Evolutionary conservation across 192 early-diverging fungal genomes (phyloP).

Genomic region (Coemansia sp.): DNA sequence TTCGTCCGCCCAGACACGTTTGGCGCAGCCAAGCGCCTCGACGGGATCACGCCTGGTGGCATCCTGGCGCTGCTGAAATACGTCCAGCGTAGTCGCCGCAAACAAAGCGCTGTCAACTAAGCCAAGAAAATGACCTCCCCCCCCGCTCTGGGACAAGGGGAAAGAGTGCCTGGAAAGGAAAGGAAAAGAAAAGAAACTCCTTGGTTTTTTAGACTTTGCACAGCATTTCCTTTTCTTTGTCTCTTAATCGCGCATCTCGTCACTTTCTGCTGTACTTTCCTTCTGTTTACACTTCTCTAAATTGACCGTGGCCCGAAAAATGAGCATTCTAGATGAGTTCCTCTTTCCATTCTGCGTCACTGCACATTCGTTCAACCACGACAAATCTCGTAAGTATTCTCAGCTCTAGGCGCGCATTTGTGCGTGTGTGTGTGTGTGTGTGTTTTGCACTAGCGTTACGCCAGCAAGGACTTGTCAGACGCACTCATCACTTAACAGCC

Average conservation of each 20-base stretch:
- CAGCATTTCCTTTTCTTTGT: neutral
- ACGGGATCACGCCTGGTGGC: constrained; percentile 76
- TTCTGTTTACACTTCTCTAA: constrained; percentile 1
- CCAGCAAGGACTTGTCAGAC: neutral
- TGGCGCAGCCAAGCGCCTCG: constrained; percentile 74
- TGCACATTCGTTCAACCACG: constrained; percentile 89
- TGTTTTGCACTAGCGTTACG: too few relatives aligned
- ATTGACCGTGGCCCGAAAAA: constrained; percentile 7
- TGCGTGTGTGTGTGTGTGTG: too few relatives aligned
- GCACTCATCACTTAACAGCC: neutral
- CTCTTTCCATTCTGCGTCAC: constrained; percentile 69
- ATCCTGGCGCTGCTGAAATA: constrained; percentile 68
- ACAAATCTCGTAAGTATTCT: constrained; percentile 72
- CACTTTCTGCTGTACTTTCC: neutral
- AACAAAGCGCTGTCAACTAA: neutral
- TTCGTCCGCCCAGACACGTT: constrained; percentile 44
- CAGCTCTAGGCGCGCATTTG: neutral
- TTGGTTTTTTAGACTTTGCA: neutral
- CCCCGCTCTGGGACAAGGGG: neutral
- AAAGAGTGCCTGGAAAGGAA: neutral
- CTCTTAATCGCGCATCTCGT: neutral
- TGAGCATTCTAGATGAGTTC: constrained; percentile 52
- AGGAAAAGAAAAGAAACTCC: neutral
- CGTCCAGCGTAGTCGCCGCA: constrained; percentile 33
- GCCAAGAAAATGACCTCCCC: neutral